Conservation (phyloP, 768 basidiomycete species). For the Coprinopsis strossmayeri region DNA sequence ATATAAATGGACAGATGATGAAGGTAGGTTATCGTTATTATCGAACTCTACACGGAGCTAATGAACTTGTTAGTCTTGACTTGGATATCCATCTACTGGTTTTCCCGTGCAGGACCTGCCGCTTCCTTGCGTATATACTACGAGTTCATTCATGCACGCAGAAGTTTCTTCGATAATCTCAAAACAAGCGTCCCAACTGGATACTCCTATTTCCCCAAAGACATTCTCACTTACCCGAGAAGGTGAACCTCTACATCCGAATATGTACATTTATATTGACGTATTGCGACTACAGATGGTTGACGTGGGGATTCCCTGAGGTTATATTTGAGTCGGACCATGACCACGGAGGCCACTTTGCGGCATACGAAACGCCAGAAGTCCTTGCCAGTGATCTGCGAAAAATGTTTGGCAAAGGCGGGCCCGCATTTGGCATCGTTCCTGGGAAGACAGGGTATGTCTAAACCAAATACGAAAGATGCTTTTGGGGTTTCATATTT, state of each 20-base stretch:
- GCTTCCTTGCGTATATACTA: constrained; percentile 59
- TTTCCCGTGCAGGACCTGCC: constrained; percentile 51
- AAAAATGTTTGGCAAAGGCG: constrained; percentile 49
- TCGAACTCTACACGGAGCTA: not conserved
- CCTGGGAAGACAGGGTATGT: constrained; percentile 35
- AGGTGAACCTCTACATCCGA: too few relatives aligned
- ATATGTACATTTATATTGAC: too few relatives aligned
- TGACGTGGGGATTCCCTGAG: constrained; percentile 19
- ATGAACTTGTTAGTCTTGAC: constrained; percentile 31
- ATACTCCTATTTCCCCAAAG: constrained; percentile 45
- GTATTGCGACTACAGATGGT: constrained; percentile 34
- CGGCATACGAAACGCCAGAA: constrained; percentile 42
- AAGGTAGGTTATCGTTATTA: constrained; percentile 23
- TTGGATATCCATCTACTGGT: constrained; percentile 55
- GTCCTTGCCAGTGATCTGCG: constrained; percentile 41
- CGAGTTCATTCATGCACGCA: constrained; percentile 25
- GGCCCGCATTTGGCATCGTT: constrained; percentile 41
- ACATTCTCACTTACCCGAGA: constrained; percentile 26
- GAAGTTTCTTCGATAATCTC: constrained; percentile 6
- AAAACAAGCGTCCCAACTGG: constrained; percentile 34
- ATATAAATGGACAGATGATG: constrained; percentile 52
- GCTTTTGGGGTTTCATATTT: too few relatives aligned
- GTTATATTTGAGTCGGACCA: constrained; percentile 42
- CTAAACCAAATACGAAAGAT: not conserved
- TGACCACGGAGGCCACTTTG: constrained; percentile 49